Conservation (phyloP, 495 filamentous ascomycete genomes). For the Podospora bellae-mahoneyi region DNA sequence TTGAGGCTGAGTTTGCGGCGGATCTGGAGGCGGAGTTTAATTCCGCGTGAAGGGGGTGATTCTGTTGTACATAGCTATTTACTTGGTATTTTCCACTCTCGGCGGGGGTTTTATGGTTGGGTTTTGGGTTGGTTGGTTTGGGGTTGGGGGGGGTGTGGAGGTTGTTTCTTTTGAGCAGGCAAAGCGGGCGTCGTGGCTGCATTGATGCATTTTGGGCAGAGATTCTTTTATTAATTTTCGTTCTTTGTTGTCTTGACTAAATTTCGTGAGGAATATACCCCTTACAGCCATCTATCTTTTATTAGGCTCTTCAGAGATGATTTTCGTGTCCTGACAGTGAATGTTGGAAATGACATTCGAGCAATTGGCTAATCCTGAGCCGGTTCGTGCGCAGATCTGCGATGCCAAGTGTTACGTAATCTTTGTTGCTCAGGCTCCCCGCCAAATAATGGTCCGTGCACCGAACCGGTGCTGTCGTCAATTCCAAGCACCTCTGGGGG, state of each 20-base stretch:
- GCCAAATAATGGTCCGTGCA: neutral
- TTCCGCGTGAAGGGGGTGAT: conserved; percentile 11
- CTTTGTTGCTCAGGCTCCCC: neutral
- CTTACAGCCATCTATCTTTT: neutral
- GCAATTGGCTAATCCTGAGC: neutral
- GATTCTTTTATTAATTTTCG: neutral
- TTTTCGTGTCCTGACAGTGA: neutral
- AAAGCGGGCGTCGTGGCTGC: neutral
- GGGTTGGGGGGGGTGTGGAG: conserved; percentile 15
- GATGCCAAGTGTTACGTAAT: neutral
- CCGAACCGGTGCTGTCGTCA: neutral
- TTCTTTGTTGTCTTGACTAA: neutral
- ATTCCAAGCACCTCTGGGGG: neutral
- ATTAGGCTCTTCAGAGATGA: neutral
- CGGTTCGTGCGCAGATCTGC: neutral
- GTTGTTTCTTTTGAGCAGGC: neutral
- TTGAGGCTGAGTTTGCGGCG: conserved; percentile 46
- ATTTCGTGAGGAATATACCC: neutral
- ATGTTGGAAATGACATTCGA: neutral
- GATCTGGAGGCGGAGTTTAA: conserved; percentile 3
- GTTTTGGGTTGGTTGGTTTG: conserved; percentile 8
- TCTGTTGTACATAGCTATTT: neutral
- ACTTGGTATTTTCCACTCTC: neutral
- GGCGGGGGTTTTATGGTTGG: neutral
- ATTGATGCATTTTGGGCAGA: neutral